These are phyloP conservation scores for Phytophthora aleatoria DNA, from an alignment of 352 stramenopile species.

Conservation along the genomic window DNA sequence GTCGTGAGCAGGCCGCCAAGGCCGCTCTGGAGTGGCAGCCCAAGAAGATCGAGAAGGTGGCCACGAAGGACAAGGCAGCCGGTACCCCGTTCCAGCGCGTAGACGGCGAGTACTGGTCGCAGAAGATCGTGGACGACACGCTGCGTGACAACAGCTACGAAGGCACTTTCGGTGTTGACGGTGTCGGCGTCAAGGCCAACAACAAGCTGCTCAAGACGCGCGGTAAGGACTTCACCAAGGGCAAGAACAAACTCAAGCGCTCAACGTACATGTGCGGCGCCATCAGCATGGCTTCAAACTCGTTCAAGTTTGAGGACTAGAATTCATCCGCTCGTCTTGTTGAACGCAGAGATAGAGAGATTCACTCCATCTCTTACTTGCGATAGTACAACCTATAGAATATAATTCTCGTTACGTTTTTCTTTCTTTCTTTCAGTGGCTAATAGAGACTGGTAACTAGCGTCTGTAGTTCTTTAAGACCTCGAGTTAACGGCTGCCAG, in stretches of 20 bases:
- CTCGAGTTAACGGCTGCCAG: conserved; percentile 48
- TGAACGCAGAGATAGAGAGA: conserved; percentile 12
- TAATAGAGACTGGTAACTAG: conserved; percentile 29
- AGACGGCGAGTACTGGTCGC: conserved; percentile 95
- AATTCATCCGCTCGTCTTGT: conserved; percentile 2
- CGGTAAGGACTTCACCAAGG: conserved; percentile 99
- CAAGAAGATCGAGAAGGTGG: conserved; percentile 82
- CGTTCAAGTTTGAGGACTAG: conserved; percentile 91
- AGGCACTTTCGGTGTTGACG: conserved; percentile 94
- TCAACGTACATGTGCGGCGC: conserved; percentile 94
- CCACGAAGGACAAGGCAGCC: conserved; percentile 70
- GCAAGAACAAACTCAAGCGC: conserved; percentile 99
- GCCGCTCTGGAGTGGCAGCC: conserved; percentile 92
- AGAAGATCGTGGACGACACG: conserved; percentile 90
- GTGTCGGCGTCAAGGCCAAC: conserved; percentile 97
- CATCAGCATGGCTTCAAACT: conserved; percentile 94
- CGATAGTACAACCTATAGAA: conserved; percentile 50
- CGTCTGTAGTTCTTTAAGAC: conserved; percentile 43
- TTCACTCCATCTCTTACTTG: conserved; percentile 15
- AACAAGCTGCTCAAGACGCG: conserved; percentile 97
- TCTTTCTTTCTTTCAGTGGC: neutral
- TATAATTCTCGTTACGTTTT: conserved; percentile 37
- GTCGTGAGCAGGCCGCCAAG: conserved; percentile 78
- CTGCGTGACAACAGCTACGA: conserved; percentile 99
- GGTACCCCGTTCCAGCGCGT: conserved; percentile 98